These are phyloP conservation scores for Colletotrichum eremochloae DNA, from an alignment of 2,329 filamentous ascomycete species.

Conservation along the genomic window DNA sequence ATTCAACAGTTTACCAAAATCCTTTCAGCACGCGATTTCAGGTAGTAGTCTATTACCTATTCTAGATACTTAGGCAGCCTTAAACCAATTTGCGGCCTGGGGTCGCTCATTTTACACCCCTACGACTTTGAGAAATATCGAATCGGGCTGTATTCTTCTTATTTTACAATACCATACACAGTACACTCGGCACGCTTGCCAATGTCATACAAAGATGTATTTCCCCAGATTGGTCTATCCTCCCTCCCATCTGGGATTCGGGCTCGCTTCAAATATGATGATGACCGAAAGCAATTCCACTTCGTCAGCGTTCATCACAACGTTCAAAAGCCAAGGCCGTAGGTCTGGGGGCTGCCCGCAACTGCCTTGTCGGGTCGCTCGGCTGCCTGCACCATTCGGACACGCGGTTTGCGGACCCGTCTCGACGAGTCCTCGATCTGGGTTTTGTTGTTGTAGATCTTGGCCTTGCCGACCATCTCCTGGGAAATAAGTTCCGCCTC, in stretches of 20 bases:
- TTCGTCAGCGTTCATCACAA: constrained; percentile 4
- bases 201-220: constrained; percentile 13
- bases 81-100: background rate
- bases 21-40: background rate
- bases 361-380: constrained; percentile 25
- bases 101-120: background rate
- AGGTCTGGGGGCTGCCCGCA: constrained; percentile 54
- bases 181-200: constrained; percentile 26
- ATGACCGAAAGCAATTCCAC: background rate
- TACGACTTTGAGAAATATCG: background rate
- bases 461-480: constrained; percentile 57
- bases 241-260: background rate
- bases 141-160: constrained; percentile 33
- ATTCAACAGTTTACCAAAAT: background rate
- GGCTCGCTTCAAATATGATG: background rate
- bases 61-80: background rate
- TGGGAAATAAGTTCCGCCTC: constrained; percentile 60
- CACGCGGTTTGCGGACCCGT: constrained; percentile 16
- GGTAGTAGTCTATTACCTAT: background rate
- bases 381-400: background rate
- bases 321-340: constrained; percentile 51
- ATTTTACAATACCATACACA: constrained; percentile 40
- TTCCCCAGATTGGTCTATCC: background rate
- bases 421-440: constrained; percentile 5
- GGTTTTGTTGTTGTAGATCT: constrained; percentile 50